Evolutionary conservation across 164 flowering plant species (phyloP), one percentile per base, ranked within the genome.

Genomic region (Vitis rotundifolia): DNA sequence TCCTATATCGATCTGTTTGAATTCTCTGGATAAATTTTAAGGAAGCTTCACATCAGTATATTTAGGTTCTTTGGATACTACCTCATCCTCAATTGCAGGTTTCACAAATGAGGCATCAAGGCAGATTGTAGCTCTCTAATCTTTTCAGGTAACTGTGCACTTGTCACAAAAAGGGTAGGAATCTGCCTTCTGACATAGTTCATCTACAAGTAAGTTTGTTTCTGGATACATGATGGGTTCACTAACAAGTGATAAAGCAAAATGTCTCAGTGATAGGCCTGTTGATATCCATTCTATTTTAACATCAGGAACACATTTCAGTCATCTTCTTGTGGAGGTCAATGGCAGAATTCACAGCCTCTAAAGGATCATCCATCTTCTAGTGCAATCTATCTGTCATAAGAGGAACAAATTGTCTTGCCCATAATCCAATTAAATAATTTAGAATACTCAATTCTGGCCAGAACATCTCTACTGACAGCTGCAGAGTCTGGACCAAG

Each of bases 301-400:
- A 44, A 96, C 99, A 95, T 94, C 98, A 73, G 98, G 98, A 63
- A 96, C 98, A 71, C 98, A 97, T 84, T 94, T 94, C 99, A 96
- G 91, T 93, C 98, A 93, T 96, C 80, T 87, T 93, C 51, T 80
- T 80, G 73, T 96, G 99, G 47, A 83, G 86, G 7, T 96, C 97
- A 57, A 96, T 84, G 49, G 99, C 97, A 63, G 92, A 69, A 64
- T 90, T 79, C 31, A 96, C 97, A 74, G 93, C 93, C 70, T 77
- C 94, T 67, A 90, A 49, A 50, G 98, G 97, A 77, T 88, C 95
- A 79, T 96, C 97, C 93, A 96, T 93, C 83, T 91, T 90, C 99
- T 97, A 96, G 74, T 72, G 84, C 98, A 98, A 96, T 76, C 91
- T 93, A 22, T 22, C 26, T 22, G 26, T 22, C 26, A 22, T 22